Conservation (phyloP, 768 basidiomycete species). For the Amanita pallidorosea region DNA sequence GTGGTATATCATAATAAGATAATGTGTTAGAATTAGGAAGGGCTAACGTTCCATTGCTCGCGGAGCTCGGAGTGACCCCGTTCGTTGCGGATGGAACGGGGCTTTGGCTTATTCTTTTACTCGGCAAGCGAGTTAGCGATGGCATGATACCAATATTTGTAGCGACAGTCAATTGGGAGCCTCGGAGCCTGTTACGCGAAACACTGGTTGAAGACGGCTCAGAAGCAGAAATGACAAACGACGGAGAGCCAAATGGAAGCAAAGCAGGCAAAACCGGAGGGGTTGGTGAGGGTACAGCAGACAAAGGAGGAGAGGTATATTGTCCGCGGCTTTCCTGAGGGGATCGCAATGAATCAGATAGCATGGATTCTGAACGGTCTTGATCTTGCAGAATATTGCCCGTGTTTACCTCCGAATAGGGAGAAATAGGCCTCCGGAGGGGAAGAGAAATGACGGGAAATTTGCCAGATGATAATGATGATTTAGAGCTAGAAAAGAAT, state of each 20-base stretch:
- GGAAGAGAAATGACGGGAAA: conserved; percentile 7
- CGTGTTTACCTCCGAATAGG: neutral
- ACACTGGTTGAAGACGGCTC: neutral
- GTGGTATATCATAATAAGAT: conserved; percentile 38
- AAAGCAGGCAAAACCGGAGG: neutral
- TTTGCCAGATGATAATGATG: conserved; percentile 1
- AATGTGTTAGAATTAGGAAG: conserved; percentile 28
- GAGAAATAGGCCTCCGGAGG: conserved; percentile 5
- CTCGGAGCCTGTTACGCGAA: neutral
- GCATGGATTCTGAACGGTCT: neutral
- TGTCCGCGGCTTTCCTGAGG: neutral
- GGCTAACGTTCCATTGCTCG: conserved; percentile 5
- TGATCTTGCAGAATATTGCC: neutral
- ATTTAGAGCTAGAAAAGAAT: conserved; percentile 5
- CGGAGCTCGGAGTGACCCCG: neutral
- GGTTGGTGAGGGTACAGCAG: neutral
- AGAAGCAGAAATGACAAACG: neutral
- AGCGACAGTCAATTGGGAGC: neutral
- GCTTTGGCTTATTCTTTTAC: neutral
- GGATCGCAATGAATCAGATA: neutral
- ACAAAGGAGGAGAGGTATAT: neutral
- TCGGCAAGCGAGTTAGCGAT: neutral
- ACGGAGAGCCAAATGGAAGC: neutral
- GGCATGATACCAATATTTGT: neutral
- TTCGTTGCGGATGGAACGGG: conserved; percentile 11